Base-by-base conservation (phyloP, 208 protist genomes). In the Crithidia fasciculata region DNA sequence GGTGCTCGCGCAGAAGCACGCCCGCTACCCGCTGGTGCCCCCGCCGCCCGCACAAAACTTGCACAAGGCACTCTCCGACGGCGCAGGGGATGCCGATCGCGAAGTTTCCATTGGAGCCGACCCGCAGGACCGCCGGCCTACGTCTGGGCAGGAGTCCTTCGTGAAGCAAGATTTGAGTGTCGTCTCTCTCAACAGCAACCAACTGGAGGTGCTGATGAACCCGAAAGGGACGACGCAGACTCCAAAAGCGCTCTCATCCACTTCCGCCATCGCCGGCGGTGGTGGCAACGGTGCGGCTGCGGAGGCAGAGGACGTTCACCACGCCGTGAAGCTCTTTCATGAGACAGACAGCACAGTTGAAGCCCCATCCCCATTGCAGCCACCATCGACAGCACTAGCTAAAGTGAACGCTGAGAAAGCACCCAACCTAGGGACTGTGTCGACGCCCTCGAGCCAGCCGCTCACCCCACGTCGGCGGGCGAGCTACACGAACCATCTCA, bases 161-260 rank as follows among this genome's bases (percentile, higher is more conserved):
- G n/a, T 50, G 0, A 62, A 65, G 55, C 57, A 80, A 19, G 80
- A 88, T 45, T 50, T 70, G 44, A 88, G 80, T 49, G 62, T 80
- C 10, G 62, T 76, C 12, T 88, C 83, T 3, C 43, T 88, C 41
- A 72, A 76, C 63, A 85, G 80, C 68, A 74, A 69, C 16, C 76
- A 85, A 41, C 65, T 88, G 43, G 83, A 84, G 12, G 43, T 67
- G 74, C 64, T 82, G 66, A 52, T 82, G 9, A 54, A 54, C 61
- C 52, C 37, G 15, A 41, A 2, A 9, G 62, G 15, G 3, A 55
- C 53, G 19, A 41, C 52, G 47, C 16, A 37, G 13, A 36, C 5
- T 7, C 3, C 44, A 13, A 37, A 49, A 44, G 13, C 59, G 28
- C 40, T n/a, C 28, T 28, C 28, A 28, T 28, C 28, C 28, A 28